A percentile compares a stretch with the other conserved stretches of the same genome.
phyloP scores from a whole-genome alignment of 1,139 yeast species.

The Blastobotrys serpentis region DNA sequence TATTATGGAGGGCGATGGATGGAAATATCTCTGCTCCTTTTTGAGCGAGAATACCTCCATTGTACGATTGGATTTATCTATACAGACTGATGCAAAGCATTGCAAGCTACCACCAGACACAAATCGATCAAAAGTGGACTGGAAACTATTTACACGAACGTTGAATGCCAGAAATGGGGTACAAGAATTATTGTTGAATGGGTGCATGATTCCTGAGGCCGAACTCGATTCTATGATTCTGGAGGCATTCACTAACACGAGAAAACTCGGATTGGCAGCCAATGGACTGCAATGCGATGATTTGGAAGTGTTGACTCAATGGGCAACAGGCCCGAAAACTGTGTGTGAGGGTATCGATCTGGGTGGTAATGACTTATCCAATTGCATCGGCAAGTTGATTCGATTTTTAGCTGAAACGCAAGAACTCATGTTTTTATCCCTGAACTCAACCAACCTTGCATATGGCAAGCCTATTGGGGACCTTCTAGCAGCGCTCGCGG shows the following conservation, averaged over 20 bases:
- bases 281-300: slow-evolving; percentile 61
- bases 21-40: slow-evolving; percentile 75
- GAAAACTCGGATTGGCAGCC: slow-evolving; percentile 75
- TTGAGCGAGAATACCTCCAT: slow-evolving; percentile 57
- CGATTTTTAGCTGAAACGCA: slow-evolving; percentile 14
- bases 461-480: slow-evolving; percentile 55
- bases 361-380: slow-evolving; percentile 72
- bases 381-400: slow-evolving; percentile 39
- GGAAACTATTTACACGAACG: slow-evolving; percentile 67
- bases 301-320: slow-evolving; percentile 54
- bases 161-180: slow-evolving; percentile 64
- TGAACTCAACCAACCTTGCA: slow-evolving; percentile 63
- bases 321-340: slow-evolving; percentile 56
- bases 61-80: slow-evolving; percentile 61
- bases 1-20: slow-evolving; percentile 65
- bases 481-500: slow-evolving; percentile 51
- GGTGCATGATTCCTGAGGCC: slow-evolving; percentile 61
- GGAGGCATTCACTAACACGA: slow-evolving; percentile 57
- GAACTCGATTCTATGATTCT: slow-evolving; percentile 49
- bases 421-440: slow-evolving; percentile 57
- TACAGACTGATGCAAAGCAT: slow-evolving; percentile 23
- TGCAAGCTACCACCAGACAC: slow-evolving; percentile 19
- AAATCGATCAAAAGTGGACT: slow-evolving; percentile 67
- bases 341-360: slow-evolving; percentile 79
- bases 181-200: slow-evolving; percentile 80